Evolutionary conservation across 2,329 filamentous ascomycete genomes (phyloP), one percentile per base, ranked within the genome.

Genomic region (Neoscytalidium dimidiatum): DNA sequence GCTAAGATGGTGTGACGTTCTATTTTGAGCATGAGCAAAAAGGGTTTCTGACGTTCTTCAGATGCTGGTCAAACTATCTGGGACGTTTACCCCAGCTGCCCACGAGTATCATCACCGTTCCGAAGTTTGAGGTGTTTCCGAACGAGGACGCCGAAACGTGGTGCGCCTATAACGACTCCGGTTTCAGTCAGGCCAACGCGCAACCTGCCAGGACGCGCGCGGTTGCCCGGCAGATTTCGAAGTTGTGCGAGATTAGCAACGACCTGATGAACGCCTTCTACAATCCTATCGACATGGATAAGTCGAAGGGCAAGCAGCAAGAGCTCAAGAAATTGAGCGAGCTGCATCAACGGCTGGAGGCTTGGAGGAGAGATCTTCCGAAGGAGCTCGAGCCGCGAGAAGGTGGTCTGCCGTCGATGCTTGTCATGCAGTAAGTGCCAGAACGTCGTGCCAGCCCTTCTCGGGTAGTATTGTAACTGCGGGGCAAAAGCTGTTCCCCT

Each of bases 31-130:
- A 17, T 13, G 29, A 8, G 23, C 43, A 46, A 46, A 9, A 5
- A 19, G 8, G 33, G 33, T 19, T 56, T 21, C 66, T 71, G 56
- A 71, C 62, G 8, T 31, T 3, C 4, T 26, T 65, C 31, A 86
- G 85, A 71, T 96, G 92, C 77, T 98, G 94, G 94, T 97, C 94
- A 57, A 98, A 97, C 75, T 98, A 98, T 71, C 86, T 98, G 28
- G 94, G 95, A 53, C 90, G 95, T 48, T 83, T 97, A 67, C 94
- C 95, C 11, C 94, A 97, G 76, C 82, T 98, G 11, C 90, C 92
- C 0, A 89, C 87, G 46, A 88, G 88, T 31, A 91, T 91, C 7
- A 91, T 92, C 71, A 96, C 90, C 35, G 92, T 93, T 0, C 90
- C 92, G 28, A 96, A 94, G 75, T 91, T 92, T 69, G 94, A 97